Percentiles rank a stretch among this genome's conserved stretches.
These are phyloP conservation scores for Jatropha podagrica DNA, from an alignment of 441 rosid species.

Conservation along the genomic window DNA sequence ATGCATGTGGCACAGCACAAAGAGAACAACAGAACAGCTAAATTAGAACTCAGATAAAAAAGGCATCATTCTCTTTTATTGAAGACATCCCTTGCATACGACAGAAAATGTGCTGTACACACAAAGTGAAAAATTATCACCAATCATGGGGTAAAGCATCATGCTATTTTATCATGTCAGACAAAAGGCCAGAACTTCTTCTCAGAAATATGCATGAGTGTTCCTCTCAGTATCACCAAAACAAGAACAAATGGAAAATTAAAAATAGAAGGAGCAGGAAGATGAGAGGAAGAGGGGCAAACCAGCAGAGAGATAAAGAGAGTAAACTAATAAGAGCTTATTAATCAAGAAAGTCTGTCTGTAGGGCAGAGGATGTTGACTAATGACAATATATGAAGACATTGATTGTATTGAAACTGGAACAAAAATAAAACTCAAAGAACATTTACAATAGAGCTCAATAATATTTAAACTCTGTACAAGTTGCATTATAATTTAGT, in stretches of 20 bases:
- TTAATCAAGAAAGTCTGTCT: no score
- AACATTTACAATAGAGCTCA: neutral
- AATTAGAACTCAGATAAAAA: neutral
- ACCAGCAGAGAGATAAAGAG: no score
- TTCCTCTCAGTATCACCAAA: neutral
- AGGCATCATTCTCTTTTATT: neutral
- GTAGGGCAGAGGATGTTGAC: no score
- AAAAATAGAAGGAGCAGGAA: no score
- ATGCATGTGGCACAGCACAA: neutral
- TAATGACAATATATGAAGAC: no score
- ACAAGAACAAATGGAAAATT: no score
- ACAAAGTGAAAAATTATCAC: neutral
- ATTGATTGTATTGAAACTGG: no score
- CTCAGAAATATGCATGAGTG: neutral
- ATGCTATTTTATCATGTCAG: neutral
- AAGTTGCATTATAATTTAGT: neutral
- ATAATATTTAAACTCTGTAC: no score
- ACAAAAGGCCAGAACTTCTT: neutral
- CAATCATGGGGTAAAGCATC: neutral
- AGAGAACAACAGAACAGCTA: neutral
- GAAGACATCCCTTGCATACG: neutral
- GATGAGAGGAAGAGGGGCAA: no score
- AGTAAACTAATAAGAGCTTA: no score
- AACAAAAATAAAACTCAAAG: neutral
- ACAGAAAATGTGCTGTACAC: neutral